Base-by-base conservation (phyloP, 1,284 basidiomycete species). In the Gomphus bonarii region DNA sequence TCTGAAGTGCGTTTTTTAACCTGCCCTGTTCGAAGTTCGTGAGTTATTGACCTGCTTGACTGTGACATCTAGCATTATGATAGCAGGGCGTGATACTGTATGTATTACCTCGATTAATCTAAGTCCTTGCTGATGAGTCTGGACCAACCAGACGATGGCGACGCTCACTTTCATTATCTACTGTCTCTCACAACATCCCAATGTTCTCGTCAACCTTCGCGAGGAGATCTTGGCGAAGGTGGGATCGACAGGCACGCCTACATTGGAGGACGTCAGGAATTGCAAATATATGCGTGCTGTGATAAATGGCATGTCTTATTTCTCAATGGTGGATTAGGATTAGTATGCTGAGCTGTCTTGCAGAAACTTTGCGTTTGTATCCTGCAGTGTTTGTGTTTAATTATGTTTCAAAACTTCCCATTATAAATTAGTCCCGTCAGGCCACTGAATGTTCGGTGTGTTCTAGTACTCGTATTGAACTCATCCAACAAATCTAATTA, bases 201-300 rank as follows among this genome's bases (percentile, higher is more conserved):
- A 70, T 0, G 70, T 79, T 22, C 64, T 75, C 12, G 47, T 54
- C 3, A 73, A 75, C 3, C 67, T 84, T n/a, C 76, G 80, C 1
- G 68, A 75, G 44, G 83, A 84, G 65, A 73, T 85, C 48, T 56
- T 81, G 3, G 65, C 63, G 8, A 72, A 72, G 28, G 72, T 82
- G 18, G 79, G 79, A 0, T 65, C 70, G 0, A 70, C 65, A 1
- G 66, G 70, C 3, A 64, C 71, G 12, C 81, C 82, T 1, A 74
- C 72, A 0, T 77, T 76, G 55, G 80, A 81, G 31, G 74, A 81
- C 59, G 70, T 84, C 58, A 70, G 72, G 25, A 73, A 75, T 3
- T 79, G 83, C 76, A 81, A 76, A 62, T 82, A 75, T 60, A 66
- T 82, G 3, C 68, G 81, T 14, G 81, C 81, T 1, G 75, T 84